Base-by-base conservation (phyloP, 352 stramenopile genomes). In the Phytophthora citrophthora region DNA sequence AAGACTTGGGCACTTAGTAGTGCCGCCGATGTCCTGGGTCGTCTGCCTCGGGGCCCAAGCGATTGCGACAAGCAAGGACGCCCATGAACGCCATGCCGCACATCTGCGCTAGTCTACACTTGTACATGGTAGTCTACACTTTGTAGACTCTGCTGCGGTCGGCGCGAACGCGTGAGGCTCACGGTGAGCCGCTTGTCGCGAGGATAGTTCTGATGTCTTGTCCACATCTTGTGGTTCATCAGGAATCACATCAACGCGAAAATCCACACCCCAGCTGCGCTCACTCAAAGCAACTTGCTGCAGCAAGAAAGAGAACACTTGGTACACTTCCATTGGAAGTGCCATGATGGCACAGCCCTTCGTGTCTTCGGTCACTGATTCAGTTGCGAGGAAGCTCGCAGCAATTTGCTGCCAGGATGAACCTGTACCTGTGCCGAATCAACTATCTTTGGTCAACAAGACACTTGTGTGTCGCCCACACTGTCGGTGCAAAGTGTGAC, bases 131-230 rank as follows among this genome's bases (percentile, higher is more conserved):
- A 20, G 18, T 20, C 18, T 20, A 20, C 18, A 20, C 18, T 20
- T 20, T 20, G 18, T 20, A 20, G 18, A 5, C 4, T n/a, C n/a
- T 18, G 24, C 15, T 4, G n/a, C 26, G 29, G 26, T 50, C 55
- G 36, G 55, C 55, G 44, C 54, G 43, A 54, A 59, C 52, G 57
- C 26, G 46, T n/a, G 27, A 20, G 20, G 20, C 20, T 20, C 20
- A 20, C 20, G 20, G 20, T 20, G 20, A 41, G 47, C 57, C 27
- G 29, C 58, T 66, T 41, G 58, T 61, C 31, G 40, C 20, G 32
- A 51, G 59, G 59, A 67, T 67, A 67, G 59, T 67, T 43, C 50
- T 61, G 16, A 11, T 26, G 34, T 52, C 50, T 67, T 67, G 34
- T 61, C 41, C 58, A 60, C 32, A 29, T 10, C 44, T 34, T 7